Evolutionary conservation across 31 red algal genomes (phyloP), one percentile per base, ranked within the genome.

Genomic region (Endocladia muricata): DNA sequence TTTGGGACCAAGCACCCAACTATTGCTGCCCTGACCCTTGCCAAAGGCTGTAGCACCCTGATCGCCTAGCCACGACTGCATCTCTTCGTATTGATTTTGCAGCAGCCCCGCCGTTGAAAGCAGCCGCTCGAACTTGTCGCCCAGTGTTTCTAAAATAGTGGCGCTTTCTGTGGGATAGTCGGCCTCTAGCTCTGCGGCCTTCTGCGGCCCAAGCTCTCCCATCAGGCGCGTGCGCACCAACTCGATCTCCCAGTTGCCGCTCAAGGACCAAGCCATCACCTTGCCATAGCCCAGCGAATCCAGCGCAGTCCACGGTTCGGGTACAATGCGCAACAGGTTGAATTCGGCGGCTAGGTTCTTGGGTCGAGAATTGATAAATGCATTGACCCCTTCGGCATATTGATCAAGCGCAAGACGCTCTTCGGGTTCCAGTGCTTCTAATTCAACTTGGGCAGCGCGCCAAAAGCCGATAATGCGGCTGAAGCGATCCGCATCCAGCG

Each of bases 331-430:
- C 25, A 64, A 64, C 60, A 64, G 26, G 13, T 15, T 23, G 26
- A 64, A 64, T 64, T 64, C 60, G 15, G 26, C 11, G 15, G 60
- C 15, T 52, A 52, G n/a, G 13, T 21, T 11, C 25, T 64, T 64
- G 11, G 13, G 15, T 11, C 15, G 11, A 11, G 13, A 64, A 15
- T 64, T 23, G 15, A 64, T 30, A 30, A 21, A 64, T 22, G 60
- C 60, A 64, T 64, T 64, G 26, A 64, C 60, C 11, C 60, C 60
- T 17, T 64, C 25, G 13, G 26, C 25, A 64, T 64, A 64, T 11
- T 11, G 11, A 25, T 15, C 25, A 30, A 64, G 11, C 11, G 26
- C 26, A 13, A 64, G 26, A 11, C 26, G 11, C 13, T 23, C 60
- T 17, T 64, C 11, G 26, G 15, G 11, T 11, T 64, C 15, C 15